Percentiles rank a stretch among this genome's conserved stretches.
These are phyloP conservation scores for Mycotypha africana DNA, from an alignment of 371 early-diverging fungal genomes.

Conservation along the genomic window DNA sequence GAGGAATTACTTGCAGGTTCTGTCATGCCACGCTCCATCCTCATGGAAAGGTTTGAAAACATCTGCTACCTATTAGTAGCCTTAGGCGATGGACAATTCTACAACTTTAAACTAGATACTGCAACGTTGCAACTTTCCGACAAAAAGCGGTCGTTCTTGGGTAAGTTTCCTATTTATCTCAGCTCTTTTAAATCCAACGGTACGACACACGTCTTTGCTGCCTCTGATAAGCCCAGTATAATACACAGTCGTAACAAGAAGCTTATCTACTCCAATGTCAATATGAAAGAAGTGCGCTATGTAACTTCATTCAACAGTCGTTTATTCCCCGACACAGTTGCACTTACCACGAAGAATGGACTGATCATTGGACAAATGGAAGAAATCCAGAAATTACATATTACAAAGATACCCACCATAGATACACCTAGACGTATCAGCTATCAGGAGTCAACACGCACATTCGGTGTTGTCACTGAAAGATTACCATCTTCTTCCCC, in stretches of 20 bases:
- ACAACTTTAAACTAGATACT: conserved; percentile 59
- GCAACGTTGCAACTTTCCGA: conserved; percentile 41
- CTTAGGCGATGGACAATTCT: conserved; percentile 81
- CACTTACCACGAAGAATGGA: conserved; percentile 59
- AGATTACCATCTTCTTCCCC: conserved; percentile 18
- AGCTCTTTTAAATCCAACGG: conserved; percentile 60
- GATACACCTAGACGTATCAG: conserved; percentile 76
- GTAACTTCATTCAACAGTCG: conserved; percentile 65
- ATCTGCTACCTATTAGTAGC: conserved; percentile 75
- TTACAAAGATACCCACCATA: conserved; percentile 63
- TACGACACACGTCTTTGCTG: conserved; percentile 73
- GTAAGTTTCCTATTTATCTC: conserved; percentile 72
- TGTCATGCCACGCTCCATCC: conserved; percentile 74
- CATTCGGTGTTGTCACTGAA: conserved; percentile 62
- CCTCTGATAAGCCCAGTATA: conserved; percentile 86
- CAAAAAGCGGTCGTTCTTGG: conserved; percentile 67
- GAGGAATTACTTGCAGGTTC: conserved; percentile 51
- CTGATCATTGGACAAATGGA: conserved; percentile 81
- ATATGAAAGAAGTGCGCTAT: conserved; percentile 69
- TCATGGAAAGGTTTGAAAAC: conserved; percentile 69
- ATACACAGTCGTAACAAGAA: conserved; percentile 71
- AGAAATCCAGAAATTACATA: conserved; percentile 85
- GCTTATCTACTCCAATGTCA: conserved; percentile 81
- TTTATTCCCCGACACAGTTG: conserved; percentile 62
- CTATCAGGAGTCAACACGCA: conserved; percentile 50